Percentiles rank a stretch among this genome's conserved stretches.
phyloP scores from a whole-genome alignment of 331 rosid genomes.

The Saraca asoca region DNA sequence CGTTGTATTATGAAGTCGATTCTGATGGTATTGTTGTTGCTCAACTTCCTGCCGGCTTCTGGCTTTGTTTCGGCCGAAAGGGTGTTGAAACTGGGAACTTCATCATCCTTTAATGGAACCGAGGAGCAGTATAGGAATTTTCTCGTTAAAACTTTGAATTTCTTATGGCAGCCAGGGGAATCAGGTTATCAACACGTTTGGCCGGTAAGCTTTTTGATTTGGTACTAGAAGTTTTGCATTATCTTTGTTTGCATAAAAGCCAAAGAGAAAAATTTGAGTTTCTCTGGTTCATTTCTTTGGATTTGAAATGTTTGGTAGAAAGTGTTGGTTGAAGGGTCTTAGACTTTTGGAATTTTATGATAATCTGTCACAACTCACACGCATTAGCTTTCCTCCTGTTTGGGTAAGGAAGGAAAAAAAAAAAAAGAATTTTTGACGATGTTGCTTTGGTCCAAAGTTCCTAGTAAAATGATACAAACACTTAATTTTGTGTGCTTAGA shows the following conservation, averaged over 20 bases:
- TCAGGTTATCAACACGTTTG: constrained; percentile 68
- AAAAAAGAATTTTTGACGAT: not conserved
- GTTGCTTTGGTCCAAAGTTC: not conserved
- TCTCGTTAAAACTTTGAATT: constrained; percentile 45
- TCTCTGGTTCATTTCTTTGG: not conserved
- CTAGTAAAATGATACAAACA: too few species aligned
- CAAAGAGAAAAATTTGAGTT: not conserved
- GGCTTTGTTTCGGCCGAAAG: constrained; percentile 60
- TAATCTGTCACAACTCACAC: not conserved
- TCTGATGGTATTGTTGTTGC: constrained; percentile 38
- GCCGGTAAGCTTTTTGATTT: constrained; percentile 57
- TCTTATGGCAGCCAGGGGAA: constrained; percentile 64
- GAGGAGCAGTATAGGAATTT: constrained; percentile 21
- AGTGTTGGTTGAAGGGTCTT: not conserved
- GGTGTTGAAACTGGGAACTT: constrained; percentile 40
- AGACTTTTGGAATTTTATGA: not conserved
- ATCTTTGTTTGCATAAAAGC: not conserved
- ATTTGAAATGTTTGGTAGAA: not conserved
- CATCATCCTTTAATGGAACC: constrained; percentile 39
- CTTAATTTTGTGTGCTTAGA: too few species aligned
- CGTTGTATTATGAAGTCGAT: constrained; percentile 39
- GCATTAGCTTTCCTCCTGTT: not conserved
- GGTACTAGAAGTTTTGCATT: not conserved
- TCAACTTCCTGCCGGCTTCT: constrained; percentile 35
- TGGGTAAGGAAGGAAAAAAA: not conserved